Conservation (phyloP, 2,329 filamentous ascomycete genomes). For the Pseudogymnoascus destructans region DNA sequence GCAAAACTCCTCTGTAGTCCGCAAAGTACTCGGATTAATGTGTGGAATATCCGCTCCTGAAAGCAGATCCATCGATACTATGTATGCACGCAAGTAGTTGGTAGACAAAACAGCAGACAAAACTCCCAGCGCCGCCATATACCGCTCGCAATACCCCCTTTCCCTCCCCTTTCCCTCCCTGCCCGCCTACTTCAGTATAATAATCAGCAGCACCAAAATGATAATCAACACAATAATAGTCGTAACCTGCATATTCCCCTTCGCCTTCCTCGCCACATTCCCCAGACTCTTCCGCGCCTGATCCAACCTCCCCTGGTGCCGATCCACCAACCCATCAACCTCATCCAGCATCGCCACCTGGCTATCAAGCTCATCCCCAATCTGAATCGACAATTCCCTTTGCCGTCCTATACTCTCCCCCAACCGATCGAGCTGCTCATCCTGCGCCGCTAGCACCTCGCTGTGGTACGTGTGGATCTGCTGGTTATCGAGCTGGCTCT, state of each 20-base stretch:
- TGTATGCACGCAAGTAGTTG: background rate
- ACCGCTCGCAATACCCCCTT: background rate
- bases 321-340: conserved; percentile 68
- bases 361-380: conserved; percentile 86
- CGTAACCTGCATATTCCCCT: conserved; percentile 72
- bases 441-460: conserved; percentile 73
- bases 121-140: background rate
- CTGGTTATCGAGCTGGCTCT: conserved; percentile 53
- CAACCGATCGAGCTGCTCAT: conserved; percentile 79
- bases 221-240: conserved; percentile 59
- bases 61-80: background rate
- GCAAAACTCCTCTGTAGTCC: background rate
- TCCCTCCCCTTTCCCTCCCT: background rate
- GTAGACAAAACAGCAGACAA: background rate
- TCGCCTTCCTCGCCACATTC: conserved; percentile 57
- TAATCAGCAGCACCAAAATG: conserved; percentile 52
- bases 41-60: background rate
- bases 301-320: conserved; percentile 65
- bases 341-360: conserved; percentile 85
- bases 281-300: conserved; percentile 61
- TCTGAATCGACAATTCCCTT: conserved; percentile 85
- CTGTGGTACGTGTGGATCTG: conserved; percentile 80
- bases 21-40: background rate
- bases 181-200: conserved; percentile 43
- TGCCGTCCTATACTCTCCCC: conserved; percentile 81